Conservation (phyloP, 2,329 filamentous ascomycete species). For the Fusarium vanettenii region DNA sequence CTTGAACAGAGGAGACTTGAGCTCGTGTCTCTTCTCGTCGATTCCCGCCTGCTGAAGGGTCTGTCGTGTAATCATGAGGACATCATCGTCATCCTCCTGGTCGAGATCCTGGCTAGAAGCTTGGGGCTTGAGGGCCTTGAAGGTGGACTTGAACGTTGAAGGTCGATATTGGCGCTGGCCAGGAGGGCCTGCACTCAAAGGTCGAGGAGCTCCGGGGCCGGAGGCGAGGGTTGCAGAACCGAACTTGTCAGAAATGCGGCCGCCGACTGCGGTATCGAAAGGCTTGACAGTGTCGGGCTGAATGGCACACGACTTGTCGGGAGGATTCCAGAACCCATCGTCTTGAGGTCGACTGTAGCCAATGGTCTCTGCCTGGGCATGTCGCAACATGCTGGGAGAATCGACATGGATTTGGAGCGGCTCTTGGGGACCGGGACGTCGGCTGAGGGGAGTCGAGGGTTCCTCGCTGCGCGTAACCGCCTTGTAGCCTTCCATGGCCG, state of each 20-base stretch:
- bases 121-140: conserved; percentile 49
- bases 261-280: conserved; percentile 27
- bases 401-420: conserved; percentile 9
- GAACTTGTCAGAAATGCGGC: conserved; percentile 19
- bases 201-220: conserved; percentile 58
- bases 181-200: conserved; percentile 66
- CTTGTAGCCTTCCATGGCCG: conserved; percentile 28
- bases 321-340: conserved; percentile 15
- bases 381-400: conserved; percentile 7
- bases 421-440: conserved; percentile 14
- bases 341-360: conserved; percentile 16
- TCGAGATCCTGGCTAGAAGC: conserved; percentile 32
- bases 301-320: conserved; percentile 4
- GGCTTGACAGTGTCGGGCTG: conserved; percentile 13
- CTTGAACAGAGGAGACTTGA: conserved; percentile 14
- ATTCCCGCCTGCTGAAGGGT: conserved; percentile 39
- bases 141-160: conserved; percentile 54
- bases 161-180: conserved; percentile 63
- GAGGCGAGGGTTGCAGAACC: conserved; percentile 43
- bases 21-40: conserved; percentile 26
- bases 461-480: conserved; percentile 18
- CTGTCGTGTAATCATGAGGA: conserved; percentile 35
- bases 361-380: conserved; percentile 21
- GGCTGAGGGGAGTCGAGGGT: conserved; percentile 12
- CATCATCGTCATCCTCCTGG: conserved; percentile 43